Evolutionary conservation across 768 basidiomycete genomes (phyloP).

Genomic region (Daedaleopsis sinensis): DNA sequence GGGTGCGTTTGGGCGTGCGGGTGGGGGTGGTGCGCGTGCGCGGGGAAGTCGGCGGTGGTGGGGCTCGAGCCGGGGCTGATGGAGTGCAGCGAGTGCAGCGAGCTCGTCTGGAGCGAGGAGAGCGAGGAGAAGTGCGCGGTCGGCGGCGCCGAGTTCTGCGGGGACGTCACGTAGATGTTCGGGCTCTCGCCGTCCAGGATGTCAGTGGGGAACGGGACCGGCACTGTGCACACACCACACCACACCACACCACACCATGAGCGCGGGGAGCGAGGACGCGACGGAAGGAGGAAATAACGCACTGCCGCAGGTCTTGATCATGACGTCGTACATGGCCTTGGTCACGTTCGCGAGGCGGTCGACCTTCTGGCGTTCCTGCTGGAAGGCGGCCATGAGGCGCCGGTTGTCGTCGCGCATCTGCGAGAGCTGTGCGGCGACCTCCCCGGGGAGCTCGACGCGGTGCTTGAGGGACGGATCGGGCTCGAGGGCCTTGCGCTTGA

Average conservation of each 20-base stretch:
- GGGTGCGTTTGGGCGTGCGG: slow-evolving; percentile 58
- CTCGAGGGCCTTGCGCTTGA: slow-evolving; percentile 84
- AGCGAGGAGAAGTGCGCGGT: slow-evolving; percentile 40
- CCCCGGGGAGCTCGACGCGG: slow-evolving; percentile 80
- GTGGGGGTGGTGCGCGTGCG: slow-evolving; percentile 42
- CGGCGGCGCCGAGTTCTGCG: slow-evolving; percentile 46
- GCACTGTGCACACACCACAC: slow-evolving; percentile 25
- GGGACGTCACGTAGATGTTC: slow-evolving; percentile 76
- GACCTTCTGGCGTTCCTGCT: slow-evolving; percentile 58
- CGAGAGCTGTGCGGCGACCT: slow-evolving; percentile 67
- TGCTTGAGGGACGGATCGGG: slow-evolving; percentile 73
- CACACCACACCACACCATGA: too few relatives aligned
- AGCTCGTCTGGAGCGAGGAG: slow-evolving; percentile 42
- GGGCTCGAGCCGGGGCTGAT: slow-evolving; percentile 56
- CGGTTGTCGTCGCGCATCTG: slow-evolving; percentile 76
- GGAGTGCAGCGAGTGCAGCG: slow-evolving; percentile 48
- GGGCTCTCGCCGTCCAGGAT: slow-evolving; percentile 59
- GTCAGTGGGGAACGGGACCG: slow-evolving; percentile 45
- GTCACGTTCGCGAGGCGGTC: slow-evolving; percentile 64
- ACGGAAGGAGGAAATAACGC: slow-evolving; percentile 29
- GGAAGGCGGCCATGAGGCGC: slow-evolving; percentile 55
- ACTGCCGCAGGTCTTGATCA: slow-evolving; percentile 58
- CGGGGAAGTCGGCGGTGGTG: slow-evolving; percentile 50
- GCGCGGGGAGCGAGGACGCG: slow-evolving; percentile 3
- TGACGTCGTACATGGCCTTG: slow-evolving; percentile 63